Conservation (phyloP, 345 rosid species). For the Moringa oleifera region DNA sequence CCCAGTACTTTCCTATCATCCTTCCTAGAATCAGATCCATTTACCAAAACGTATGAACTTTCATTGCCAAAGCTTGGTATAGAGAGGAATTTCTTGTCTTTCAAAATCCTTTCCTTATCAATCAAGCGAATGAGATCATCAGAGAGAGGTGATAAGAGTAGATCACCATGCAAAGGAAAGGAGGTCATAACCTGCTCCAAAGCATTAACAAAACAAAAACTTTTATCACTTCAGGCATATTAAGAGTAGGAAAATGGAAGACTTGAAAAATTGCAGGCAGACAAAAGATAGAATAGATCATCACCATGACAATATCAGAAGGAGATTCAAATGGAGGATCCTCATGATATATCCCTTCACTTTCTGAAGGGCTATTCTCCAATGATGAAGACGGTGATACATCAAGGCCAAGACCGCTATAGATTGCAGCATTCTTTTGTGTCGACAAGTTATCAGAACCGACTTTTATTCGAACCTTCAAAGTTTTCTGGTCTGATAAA, state of each 20-base stretch:
- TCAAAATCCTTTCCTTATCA: slow-evolving; percentile 32
- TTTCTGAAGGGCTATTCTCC: slow-evolving; percentile 66
- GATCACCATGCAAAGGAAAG: slow-evolving; percentile 40
- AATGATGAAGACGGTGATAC: slow-evolving; percentile 67
- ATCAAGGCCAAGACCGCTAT: slow-evolving; percentile 72
- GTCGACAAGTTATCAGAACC: slow-evolving; percentile 73
- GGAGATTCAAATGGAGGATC: slow-evolving; percentile 57
- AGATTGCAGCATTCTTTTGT: slow-evolving; percentile 56
- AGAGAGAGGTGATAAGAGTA: slow-evolving; percentile 79
- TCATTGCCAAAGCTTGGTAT: slow-evolving; percentile 22
- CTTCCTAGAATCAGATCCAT: slow-evolving; percentile 38
- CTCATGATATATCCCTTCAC: slow-evolving; percentile 50
- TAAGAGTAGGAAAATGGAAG: slow-evolving; percentile 12
- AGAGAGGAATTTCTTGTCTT: slow-evolving; percentile 30
- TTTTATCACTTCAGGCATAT: slow-evolving; percentile 14
- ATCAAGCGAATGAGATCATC: slow-evolving; percentile 48
- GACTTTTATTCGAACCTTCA: slow-evolving; percentile 73
- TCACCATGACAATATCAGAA: slow-evolving; percentile 59
- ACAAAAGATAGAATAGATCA: no score
- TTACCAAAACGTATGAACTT: slow-evolving; percentile 15
- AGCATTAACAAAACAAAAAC: slow-evolving; percentile 23
- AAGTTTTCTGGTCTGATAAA: slow-evolving; percentile 52
- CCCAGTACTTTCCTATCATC: slow-evolving; percentile 30
- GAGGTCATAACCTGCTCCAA: slow-evolving; percentile 77
- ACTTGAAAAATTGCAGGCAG: slow-evolving; percentile 18